These are phyloP conservation scores for Rhizopogon vulgaris DNA, from an alignment of 768 basidiomycete genomes.

Conservation along the genomic window DNA sequence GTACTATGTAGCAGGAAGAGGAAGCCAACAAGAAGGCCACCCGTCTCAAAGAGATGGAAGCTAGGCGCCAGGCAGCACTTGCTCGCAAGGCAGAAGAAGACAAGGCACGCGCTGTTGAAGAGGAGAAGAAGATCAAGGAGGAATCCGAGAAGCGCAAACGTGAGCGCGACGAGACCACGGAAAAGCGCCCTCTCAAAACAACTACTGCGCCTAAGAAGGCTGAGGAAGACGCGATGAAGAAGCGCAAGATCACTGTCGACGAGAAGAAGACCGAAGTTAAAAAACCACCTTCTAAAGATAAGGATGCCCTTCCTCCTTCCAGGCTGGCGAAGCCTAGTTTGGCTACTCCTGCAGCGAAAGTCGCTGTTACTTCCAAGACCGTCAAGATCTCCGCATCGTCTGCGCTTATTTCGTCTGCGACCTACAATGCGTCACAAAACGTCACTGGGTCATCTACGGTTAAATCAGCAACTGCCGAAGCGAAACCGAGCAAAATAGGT, in stretches of 20 bases:
- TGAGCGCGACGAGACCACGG: constrained; percentile 72
- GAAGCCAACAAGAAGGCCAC: constrained; percentile 75
- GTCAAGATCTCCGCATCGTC: constrained; percentile 27
- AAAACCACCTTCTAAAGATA: constrained; percentile 57
- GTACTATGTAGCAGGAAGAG: constrained; percentile 69
- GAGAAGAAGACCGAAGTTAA: constrained; percentile 56
- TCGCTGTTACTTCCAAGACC: constrained; percentile 27
- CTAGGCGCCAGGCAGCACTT: constrained; percentile 60
- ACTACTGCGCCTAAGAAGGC: constrained; percentile 48
- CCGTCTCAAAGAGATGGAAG: constrained; percentile 77
- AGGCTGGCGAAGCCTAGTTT: constrained; percentile 26
- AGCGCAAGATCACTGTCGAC: constrained; percentile 55
- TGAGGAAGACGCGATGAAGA: constrained; percentile 68
- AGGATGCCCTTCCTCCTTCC: constrained; percentile 20
- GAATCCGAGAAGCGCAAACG: constrained; percentile 75
- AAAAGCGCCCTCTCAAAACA: constrained; percentile 56
- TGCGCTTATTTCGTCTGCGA: constrained; percentile 31
- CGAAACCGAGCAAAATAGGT: constrained; percentile 31
- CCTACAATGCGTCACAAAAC: constrained; percentile 35
- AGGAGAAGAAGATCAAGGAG: constrained; percentile 67
- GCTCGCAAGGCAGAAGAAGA: constrained; percentile 80
- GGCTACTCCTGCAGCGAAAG: constrained; percentile 19
- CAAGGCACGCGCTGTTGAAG: constrained; percentile 52
- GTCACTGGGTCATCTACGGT: constrained; percentile 21
- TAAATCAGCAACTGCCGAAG: constrained; percentile 25